Evolutionary conservation across 352 stramenopile species (phyloP).

Genomic region (Phytopythium helicoides): DNA sequence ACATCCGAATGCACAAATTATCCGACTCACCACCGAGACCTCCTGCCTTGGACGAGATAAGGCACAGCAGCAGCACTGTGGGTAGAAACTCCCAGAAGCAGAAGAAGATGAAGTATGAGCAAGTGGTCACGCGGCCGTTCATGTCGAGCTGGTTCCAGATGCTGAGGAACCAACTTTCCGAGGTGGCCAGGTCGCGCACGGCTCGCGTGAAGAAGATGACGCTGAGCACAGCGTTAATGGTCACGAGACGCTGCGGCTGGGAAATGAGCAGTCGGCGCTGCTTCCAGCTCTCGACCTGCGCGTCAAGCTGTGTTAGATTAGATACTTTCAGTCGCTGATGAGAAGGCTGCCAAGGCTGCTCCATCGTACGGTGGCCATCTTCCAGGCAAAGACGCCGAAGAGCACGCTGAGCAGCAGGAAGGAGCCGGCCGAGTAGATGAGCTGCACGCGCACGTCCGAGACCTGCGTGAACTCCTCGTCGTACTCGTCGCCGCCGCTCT

Average conservation of each 20-base stretch:
- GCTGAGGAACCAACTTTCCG: conserved; percentile 81
- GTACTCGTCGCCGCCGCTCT: conserved; percentile 69
- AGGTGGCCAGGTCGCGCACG: conserved; percentile 73
- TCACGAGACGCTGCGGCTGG: conserved; percentile 70
- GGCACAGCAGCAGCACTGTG: conserved; percentile 71
- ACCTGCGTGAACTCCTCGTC: conserved; percentile 83
- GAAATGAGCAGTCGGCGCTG: conserved; percentile 69
- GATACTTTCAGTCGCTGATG: too few species aligned
- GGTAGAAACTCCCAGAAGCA: conserved; percentile 88
- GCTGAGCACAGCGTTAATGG: conserved; percentile 80
- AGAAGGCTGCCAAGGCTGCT: neutral
- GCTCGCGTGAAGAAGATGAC: conserved; percentile 83
- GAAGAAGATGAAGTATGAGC: conserved; percentile 82
- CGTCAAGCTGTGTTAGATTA: too few species aligned
- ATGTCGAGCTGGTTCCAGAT: conserved; percentile 88
- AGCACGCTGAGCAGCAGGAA: conserved; percentile 80
- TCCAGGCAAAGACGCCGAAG: conserved; percentile 86
- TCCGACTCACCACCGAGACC: conserved; percentile 59
- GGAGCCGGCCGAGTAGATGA: conserved; percentile 81
- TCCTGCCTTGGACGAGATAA: conserved; percentile 81
- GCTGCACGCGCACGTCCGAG: conserved; percentile 72
- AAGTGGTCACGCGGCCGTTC: conserved; percentile 77
- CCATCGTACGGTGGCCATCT: conserved; percentile 68
- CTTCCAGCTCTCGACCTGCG: conserved; percentile 74
- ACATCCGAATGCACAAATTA: neutral